These are phyloP conservation scores for Dendryphion nanum DNA, from an alignment of 2,329 filamentous ascomycete species.

Conservation along the genomic window DNA sequence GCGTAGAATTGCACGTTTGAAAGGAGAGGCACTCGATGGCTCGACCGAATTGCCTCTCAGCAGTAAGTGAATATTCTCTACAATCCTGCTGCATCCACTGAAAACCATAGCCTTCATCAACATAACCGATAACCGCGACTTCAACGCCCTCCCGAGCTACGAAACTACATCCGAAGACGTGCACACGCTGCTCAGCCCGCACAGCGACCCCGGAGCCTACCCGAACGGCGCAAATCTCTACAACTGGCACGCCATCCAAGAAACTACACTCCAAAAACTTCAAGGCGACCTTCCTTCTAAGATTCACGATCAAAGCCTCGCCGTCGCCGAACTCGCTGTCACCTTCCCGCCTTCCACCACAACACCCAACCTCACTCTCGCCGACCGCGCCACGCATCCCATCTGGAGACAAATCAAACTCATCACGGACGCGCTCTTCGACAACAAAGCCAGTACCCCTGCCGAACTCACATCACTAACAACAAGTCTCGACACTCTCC, in stretches of 20 bases:
- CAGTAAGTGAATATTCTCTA: constrained; percentile 12
- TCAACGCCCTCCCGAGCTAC: constrained; percentile 22
- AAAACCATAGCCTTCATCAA: constrained; percentile 14
- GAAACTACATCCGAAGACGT: constrained; percentile 5
- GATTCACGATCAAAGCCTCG: background rate
- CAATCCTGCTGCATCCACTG: no score
- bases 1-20: constrained; percentile 29
- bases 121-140: constrained; percentile 29
- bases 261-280: background rate
- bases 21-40: constrained; percentile 20
- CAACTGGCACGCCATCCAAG: constrained; percentile 2
- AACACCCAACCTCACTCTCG: background rate
- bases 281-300: background rate
- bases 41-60: constrained; percentile 14
- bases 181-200: background rate
- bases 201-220: constrained; percentile 3
- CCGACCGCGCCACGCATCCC: background rate
- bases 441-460: background rate
- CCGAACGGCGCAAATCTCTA: constrained; percentile 14
- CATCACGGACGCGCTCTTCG: background rate
- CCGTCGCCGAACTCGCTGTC: background rate
- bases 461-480: background rate
- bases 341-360: background rate
- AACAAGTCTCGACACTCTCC: background rate
- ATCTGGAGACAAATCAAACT: background rate